These are phyloP conservation scores for Cryphonectria carpinicola DNA, from an alignment of 2,329 filamentous ascomycete genomes.

Conservation along the genomic window DNA sequence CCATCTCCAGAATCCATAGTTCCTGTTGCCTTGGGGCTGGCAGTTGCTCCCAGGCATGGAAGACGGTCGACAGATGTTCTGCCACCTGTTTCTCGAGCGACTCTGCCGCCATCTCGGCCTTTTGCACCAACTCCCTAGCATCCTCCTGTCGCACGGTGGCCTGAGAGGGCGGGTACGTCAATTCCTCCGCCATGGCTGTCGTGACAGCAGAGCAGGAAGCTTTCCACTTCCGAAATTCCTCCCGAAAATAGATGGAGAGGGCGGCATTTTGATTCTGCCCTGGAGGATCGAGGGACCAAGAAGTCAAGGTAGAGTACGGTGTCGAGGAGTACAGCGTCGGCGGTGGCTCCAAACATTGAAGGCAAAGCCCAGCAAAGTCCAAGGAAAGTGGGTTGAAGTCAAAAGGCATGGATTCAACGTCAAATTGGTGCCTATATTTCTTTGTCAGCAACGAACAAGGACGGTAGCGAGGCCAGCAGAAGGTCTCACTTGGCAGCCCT, in stretches of 20 bases:
- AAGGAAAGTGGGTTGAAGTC: conserved; percentile 86
- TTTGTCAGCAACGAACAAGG: neutral
- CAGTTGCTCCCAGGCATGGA: conserved; percentile 74
- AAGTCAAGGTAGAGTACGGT: conserved; percentile 75
- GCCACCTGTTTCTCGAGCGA: conserved; percentile 70
- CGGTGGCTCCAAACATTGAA: conserved; percentile 79
- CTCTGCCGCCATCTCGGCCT: conserved; percentile 56
- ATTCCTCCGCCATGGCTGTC: conserved; percentile 54
- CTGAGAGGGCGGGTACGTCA: conserved; percentile 50
- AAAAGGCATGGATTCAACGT: conserved; percentile 61
- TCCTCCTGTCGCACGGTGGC: conserved; percentile 45
- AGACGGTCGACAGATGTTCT: conserved; percentile 78
- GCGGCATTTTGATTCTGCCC: conserved; percentile 74
- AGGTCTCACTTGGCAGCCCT: conserved; percentile 78
- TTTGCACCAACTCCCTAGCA: conserved; percentile 51
- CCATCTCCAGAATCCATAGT: conserved; percentile 65
- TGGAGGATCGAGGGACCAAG: conserved; percentile 81
- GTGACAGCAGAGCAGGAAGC: conserved; percentile 55
- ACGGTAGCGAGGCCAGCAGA: neutral
- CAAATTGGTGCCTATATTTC: conserved; percentile 54
- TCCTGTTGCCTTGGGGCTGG: conserved; percentile 58
- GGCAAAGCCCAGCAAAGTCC: conserved; percentile 82
- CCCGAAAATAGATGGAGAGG: conserved; percentile 67
- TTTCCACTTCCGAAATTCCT: conserved; percentile 70
- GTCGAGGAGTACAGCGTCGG: conserved; percentile 81